Base-by-base conservation (phyloP, 345 rosid genomes). In the Eucalyptus sp. region DNA sequence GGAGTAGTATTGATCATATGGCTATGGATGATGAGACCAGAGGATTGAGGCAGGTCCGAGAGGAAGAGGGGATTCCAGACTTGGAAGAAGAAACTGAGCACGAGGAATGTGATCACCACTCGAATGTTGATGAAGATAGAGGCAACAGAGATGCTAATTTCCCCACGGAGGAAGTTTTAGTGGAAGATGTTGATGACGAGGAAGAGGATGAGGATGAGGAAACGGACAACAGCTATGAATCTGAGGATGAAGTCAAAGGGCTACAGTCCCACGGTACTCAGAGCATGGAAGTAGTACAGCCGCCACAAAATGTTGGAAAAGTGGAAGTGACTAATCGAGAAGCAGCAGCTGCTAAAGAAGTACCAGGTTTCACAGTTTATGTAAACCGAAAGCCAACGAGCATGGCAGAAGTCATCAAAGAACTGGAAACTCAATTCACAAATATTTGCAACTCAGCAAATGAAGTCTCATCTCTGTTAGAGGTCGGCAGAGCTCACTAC, bases 31-130 rank as follows among this genome's bases (percentile, higher is more conserved):
- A 97, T 94, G 99, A 97, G 84, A 92, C 92, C 48, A 90, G 95
- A 92, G 99, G 97, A 51, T 90, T 96, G 54, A 96, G 98, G 91
- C 96, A 95, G 92, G 99, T 98, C 89, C 90, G 99, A 87, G 99
- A 98, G 88, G 99, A 96, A 93, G 99, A 98, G 93, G 99, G 99
- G 71, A 97, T 98, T 89, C 99, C 99, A 6, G 99, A 96, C 87
- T 89, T 95, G 89, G 99, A 96, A 92, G 98, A 96, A 91, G 99
- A 93, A 90, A 93, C 95, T 91, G 94, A 94, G 89, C 93, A 94
- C 6, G 97, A 94, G 86, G 94, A 90, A 87, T 81, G 87, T 87
- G 94, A 91, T 91, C 92, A 66, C 86, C 92, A 79, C 62, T 91
- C 27, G 17, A 91, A 90, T 89, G 68, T 33, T 87, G 86, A 52